A percentile compares a stretch with the other conserved stretches of the same genome.
Conservation (phyloP, 2,329 filamentous ascomycete species). For the Paramyrothecium sp. region DNA sequence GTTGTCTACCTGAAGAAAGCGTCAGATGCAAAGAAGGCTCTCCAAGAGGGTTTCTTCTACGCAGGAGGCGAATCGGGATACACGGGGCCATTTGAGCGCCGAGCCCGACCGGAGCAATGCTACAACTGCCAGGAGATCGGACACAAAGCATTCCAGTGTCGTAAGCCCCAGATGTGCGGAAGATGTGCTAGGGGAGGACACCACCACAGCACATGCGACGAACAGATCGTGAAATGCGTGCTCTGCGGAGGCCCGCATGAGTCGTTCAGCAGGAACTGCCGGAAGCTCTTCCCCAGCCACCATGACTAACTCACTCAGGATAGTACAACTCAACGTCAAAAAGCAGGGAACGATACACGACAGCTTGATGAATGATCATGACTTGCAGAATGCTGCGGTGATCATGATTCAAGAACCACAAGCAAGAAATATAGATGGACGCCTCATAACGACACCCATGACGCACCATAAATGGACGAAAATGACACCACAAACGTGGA, state of each 20-base stretch:
- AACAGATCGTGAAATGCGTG: conserved; percentile 13
- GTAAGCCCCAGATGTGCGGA: conserved; percentile 17
- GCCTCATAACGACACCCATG: conserved; percentile 13
- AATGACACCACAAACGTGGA: conserved; percentile 9
- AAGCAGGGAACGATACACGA: no score
- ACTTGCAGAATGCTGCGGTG: conserved; percentile 8
- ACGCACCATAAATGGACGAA: conserved; percentile 11
- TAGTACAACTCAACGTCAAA: no score
- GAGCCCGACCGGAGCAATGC: conserved; percentile 20
- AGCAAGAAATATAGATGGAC: conserved; percentile 8
- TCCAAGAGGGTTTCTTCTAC: conserved; percentile 18
- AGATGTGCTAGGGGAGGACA: conserved; percentile 15
- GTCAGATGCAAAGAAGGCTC: conserved; percentile 12
- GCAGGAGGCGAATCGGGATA: conserved; percentile 15
- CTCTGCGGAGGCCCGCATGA: conserved; percentile 16
- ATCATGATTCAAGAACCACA: conserved; percentile 14
- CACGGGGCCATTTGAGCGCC: conserved; percentile 15
- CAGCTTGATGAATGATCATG: conserved; percentile 16
- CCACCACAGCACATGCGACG: conserved; percentile 13
- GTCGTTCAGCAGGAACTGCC: conserved; percentile 18
- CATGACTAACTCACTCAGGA: conserved; percentile 15
- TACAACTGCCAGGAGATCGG: no score
- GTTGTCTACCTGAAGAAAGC: conserved; percentile 17
- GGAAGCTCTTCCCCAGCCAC: conserved; percentile 12
- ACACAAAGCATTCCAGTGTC: no score